Conservation (phyloP, 352 stramenopile genomes). For the Phytopythium montanum region DNA sequence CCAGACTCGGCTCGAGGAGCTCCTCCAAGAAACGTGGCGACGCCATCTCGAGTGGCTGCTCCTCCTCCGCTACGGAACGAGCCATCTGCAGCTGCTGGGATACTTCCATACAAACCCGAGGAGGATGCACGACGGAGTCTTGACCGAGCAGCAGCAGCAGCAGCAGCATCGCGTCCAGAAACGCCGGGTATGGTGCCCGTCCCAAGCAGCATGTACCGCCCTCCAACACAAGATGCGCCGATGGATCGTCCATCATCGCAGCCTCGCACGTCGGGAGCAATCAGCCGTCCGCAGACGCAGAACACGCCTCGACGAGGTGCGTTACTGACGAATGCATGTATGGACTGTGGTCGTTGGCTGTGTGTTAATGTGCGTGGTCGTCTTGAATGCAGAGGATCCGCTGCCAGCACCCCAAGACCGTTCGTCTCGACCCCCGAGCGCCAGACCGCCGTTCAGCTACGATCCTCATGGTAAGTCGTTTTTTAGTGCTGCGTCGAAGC, state of each 20-base stretch:
- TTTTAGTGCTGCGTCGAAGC: not conserved
- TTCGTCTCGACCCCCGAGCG: conserved; percentile 6
- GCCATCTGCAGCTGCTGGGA: not conserved
- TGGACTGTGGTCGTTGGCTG: not conserved
- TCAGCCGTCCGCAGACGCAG: not conserved
- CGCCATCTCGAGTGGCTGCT: not conserved
- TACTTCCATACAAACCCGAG: not conserved
- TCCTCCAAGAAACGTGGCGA: not conserved
- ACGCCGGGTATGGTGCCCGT: not conserved
- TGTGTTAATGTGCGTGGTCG: not conserved
- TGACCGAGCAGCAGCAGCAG: not conserved
- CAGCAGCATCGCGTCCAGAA: conserved; percentile 3
- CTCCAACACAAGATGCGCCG: not conserved
- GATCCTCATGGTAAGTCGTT: not conserved
- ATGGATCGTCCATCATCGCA: conserved; percentile 3
- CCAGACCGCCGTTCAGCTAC: not conserved
- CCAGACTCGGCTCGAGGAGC: conserved; percentile 15
- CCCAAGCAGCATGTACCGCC: not conserved
- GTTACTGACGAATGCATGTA: not conserved
- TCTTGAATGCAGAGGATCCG: not conserved
- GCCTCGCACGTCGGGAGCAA: not conserved
- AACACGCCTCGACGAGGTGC: not conserved
- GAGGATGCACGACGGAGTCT: not conserved
- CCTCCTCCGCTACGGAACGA: not conserved
- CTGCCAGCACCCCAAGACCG: not conserved